Percentiles rank a stretch among this genome's conserved stretches.
Evolutionary conservation across 768 basidiomycete genomes (phyloP).

Genomic region (Agaricus sinodeliciosus): DNA sequence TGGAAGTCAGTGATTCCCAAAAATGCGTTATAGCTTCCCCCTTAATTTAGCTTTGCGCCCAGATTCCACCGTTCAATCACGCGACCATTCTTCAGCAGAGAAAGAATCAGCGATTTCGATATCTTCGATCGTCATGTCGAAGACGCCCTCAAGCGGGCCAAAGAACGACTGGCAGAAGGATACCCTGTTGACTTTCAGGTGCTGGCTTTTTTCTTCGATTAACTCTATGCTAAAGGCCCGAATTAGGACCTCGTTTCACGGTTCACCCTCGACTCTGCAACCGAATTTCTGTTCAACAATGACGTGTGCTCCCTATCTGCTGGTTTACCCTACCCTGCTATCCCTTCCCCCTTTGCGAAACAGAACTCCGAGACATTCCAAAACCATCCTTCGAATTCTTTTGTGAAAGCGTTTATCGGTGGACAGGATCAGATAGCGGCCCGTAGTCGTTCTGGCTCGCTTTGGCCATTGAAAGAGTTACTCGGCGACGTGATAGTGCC

Average conservation of each 20-base stretch:
- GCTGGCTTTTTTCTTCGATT: neutral
- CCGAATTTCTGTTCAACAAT: constrained; percentile 53
- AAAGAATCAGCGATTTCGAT: constrained; percentile 54
- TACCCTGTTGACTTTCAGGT: constrained; percentile 58
- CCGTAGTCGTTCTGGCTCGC: constrained; percentile 8
- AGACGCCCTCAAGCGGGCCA: constrained; percentile 36
- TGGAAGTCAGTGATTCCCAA: constrained; percentile 46
- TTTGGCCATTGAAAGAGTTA: constrained; percentile 50
- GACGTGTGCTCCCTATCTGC: constrained; percentile 44
- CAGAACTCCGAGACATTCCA: constrained; percentile 6
- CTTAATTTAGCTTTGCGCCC: neutral
- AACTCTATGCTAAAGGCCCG: neutral
- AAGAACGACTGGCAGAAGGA: constrained; percentile 35
- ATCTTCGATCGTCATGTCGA: constrained; percentile 51
- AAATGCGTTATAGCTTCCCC: neutral
- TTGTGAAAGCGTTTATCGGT: constrained; percentile 39
- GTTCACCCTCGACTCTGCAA: constrained; percentile 60
- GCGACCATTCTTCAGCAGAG: constrained; percentile 61
- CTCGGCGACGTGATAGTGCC: constrained; percentile 37
- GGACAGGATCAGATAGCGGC: constrained; percentile 25
- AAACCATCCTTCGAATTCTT: constrained; percentile 22
- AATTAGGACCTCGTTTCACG: constrained; percentile 34
- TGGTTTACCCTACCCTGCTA: constrained; percentile 40
- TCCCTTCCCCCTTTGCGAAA: constrained; percentile 9
- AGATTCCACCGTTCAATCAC: constrained; percentile 61